Base-by-base conservation (phyloP, 495 filamentous ascomycete genomes). In the Penicillium canariense region DNA sequence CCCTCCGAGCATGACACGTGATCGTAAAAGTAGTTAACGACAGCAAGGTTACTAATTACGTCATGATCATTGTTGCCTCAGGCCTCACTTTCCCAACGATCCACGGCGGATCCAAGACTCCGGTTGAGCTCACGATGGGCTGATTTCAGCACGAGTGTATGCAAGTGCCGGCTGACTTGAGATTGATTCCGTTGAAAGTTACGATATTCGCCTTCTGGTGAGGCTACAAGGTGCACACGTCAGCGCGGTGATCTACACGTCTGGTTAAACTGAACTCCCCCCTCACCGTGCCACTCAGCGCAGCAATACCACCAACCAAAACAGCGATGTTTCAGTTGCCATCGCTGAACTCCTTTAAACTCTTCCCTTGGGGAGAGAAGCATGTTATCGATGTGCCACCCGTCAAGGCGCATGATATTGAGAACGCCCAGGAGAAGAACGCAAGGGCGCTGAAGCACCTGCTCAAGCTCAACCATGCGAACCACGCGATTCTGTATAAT, bases 391-490 rank as follows among this genome's bases (percentile, higher is more conserved):
- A 86, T 50, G 65, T 97, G 18, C 76, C 86, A 5, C 74, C 87
- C 0, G 86, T 93, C 34, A 75, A 88, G 47, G 74, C 87, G 47
- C 82, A 93, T 72, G 83, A 87, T 65, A 81, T 95, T 48, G 94
- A 97, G 68, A 87, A 82, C 6, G 79, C 82, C 17, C 77, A 83
- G 8, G 90, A 92, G 53, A 95, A 91, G 69, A 75, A 87, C 26
- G 83, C 88, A 10, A 74, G 93, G 54, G 89, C 89, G 4, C 78
- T 99, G 48, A 96, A 94, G 68, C 91, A 97, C 67, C 77, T 97
- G 12, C 65, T 99, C 30, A 86, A 85, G 60, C 83, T 92, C 23
- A 97, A 99, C 69, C 95, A 99, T 76, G 84, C 86, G 30, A 96
- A 95, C 61, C 78, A 96, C 71, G 81, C 89, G 23, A 86, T 97